A percentile compares a stretch with the other conserved stretches of the same genome.
Conservation (phyloP, 2,329 filamentous ascomycete species). For the Microsporum ferrugineum region DNA sequence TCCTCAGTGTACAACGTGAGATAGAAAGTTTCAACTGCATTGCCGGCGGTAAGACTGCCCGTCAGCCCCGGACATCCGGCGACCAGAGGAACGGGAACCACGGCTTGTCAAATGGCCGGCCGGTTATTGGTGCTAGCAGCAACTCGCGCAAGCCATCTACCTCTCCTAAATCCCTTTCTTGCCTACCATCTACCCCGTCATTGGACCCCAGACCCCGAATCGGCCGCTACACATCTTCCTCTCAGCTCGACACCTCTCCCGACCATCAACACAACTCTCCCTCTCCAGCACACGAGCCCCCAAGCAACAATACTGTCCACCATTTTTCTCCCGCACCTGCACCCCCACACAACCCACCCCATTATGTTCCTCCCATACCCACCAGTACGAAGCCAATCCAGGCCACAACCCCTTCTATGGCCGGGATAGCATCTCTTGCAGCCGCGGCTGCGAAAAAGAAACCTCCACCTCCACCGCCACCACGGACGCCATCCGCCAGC, state of each 20-base stretch:
- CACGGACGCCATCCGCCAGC: constrained; percentile 43
- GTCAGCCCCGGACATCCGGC: constrained; percentile 43
- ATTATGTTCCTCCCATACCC: constrained; percentile 7
- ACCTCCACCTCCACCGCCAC: constrained; percentile 60
- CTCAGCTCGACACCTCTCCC: not conserved
- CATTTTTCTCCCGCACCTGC: not conserved
- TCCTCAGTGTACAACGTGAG: constrained; percentile 53
- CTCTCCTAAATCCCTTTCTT: constrained; percentile 20
- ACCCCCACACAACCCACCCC: not conserved
- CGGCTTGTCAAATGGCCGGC: constrained; percentile 19
- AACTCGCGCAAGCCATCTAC: constrained; percentile 25
- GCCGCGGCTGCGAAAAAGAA: constrained; percentile 53
- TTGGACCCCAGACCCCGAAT: constrained; percentile 19
- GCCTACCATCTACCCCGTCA: constrained; percentile 19
- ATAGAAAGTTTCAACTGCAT: constrained; percentile 55
- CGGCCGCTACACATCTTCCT: constrained; percentile 10
- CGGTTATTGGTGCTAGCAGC: constrained; percentile 25
- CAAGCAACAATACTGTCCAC: constrained; percentile 4
- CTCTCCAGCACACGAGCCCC: not conserved
- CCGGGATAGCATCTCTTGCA: constrained; percentile 33
- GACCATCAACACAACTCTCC: not conserved
- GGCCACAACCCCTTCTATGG: constrained; percentile 22
- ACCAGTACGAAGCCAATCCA: not conserved
- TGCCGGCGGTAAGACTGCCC: constrained; percentile 54
- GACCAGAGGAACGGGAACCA: constrained; percentile 36